Conservation (phyloP, 1,139 yeast genomes). For the Kluyveromyces sp. region DNA sequence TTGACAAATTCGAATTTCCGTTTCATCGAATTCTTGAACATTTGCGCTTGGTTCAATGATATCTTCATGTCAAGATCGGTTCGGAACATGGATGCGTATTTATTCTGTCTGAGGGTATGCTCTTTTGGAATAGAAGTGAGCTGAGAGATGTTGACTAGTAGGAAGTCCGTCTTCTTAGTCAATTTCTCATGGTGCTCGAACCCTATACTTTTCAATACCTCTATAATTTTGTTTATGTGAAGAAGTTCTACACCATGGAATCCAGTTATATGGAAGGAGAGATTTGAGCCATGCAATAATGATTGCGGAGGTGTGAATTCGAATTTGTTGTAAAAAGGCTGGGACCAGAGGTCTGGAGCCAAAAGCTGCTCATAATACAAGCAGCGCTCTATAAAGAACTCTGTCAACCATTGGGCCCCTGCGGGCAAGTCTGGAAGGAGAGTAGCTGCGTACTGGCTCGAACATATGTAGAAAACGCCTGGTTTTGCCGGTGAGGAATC, state of each 20-base stretch:
- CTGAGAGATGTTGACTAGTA: slow-evolving; percentile 49
- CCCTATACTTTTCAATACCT: slow-evolving; percentile 38
- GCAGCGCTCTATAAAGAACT: slow-evolving; percentile 81
- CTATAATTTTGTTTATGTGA: slow-evolving; percentile 61
- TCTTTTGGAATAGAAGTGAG: slow-evolving; percentile 29
- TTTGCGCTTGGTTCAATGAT: slow-evolving; percentile 12
- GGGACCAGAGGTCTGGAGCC: slow-evolving; percentile 62
- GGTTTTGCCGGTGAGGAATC: neutral
- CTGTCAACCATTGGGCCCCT: slow-evolving; percentile 40
- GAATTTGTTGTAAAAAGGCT: slow-evolving; percentile 42
- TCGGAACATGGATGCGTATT: slow-evolving; percentile 23
- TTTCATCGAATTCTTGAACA: slow-evolving; percentile 28
- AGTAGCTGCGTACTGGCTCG: slow-evolving; percentile 4
- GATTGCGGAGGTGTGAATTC: slow-evolving; percentile 18
- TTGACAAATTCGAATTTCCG: slow-evolving; percentile 39
- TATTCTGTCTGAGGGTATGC: slow-evolving; percentile 25
- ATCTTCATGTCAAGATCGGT: slow-evolving; percentile 9
- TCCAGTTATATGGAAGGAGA: slow-evolving; percentile 65
- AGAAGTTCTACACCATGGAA: slow-evolving; percentile 75
- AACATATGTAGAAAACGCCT: slow-evolving; percentile 3
- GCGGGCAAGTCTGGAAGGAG: neutral
- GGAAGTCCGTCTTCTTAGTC: slow-evolving; percentile 49
- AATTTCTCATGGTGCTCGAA: slow-evolving; percentile 46
- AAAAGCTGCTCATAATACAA: slow-evolving; percentile 50
- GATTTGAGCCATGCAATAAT: slow-evolving; percentile 15